Base-by-base conservation (phyloP, 768 basidiomycete genomes). In the Mycena filopes region DNA sequence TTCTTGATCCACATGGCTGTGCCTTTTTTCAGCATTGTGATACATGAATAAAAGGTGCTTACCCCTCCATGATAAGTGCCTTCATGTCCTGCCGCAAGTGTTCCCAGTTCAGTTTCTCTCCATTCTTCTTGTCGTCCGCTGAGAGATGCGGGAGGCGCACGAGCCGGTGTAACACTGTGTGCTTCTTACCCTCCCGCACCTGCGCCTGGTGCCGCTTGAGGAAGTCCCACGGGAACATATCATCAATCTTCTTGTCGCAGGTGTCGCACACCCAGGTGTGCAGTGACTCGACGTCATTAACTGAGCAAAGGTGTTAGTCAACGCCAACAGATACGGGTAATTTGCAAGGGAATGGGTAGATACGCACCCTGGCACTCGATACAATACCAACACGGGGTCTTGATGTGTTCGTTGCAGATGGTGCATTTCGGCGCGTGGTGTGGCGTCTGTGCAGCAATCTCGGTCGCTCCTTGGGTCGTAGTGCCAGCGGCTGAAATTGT, bases 201-300 rank as follows among this genome's bases (percentile, higher is more conserved):
- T 60, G 54, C 4, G 28, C 20, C 6, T 54, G 65, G 18, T 66
- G 51, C 13, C 47, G 54, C n/a, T 66, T 60, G 9, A 38, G 38
- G 25, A 48, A 50, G 11, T 56, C 65, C 65, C 65, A 66, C 9
- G 65, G 55, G 0, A 15, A 1, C 31, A 66, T n/a, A 0, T 57
- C 48, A 33, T 61, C 41, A 20, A 61, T 45, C 7, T 21, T 26
- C 47, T 49, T 50, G 3, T 66, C 65, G 36, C 65, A 66, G 2
- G 54, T 45, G 25, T 61, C 59, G 55, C 65, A 66, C 1, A 66
- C 55, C 65, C 65, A 66, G 1, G 51, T 20, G 33, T 43, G 55
- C 61, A 28, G 36, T 15, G 36, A 15, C 2, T 36, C 36, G 9
- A 9, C 10, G 15, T 36, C 10, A 9, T 36, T 36, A 36, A 36